Base-by-base conservation (phyloP, 1,139 yeast species). In the Geotrichum restrictum region DNA sequence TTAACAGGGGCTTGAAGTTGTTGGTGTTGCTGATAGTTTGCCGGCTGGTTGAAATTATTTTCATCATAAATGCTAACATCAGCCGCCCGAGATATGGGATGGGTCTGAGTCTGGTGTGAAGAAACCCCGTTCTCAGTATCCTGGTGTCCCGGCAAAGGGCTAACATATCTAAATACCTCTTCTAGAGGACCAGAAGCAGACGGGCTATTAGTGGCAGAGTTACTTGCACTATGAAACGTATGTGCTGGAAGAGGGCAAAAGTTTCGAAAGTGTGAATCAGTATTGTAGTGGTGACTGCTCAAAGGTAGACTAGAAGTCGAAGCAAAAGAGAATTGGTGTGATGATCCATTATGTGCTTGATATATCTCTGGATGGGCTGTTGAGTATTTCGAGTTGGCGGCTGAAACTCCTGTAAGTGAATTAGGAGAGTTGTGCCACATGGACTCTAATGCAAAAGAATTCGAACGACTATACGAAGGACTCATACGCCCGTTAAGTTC, bases 51-150 rank as follows among this genome's bases (percentile, higher is more conserved):
- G 40, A 52, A 49, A 24, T 40, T 49, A 22, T 44, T 42, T 11
- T 53, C 57, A 48, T 34, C 56, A 36, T 21, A 40, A 11, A 49
- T 34, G 11, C 56, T 54, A 22, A 58, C 54, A 10, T 57, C 55
- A 6, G 55, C 19, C 22, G 48, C 16, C n/a, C 56, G 54, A 5
- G 55, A 34, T n/a, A n/a, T n/a, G n/a, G n/a, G n/a, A n/a, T n/a
- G n/a, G n/a, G n/a, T n/a, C n/a, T n/a, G 37, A 2, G 52, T 27
- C 6, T 27, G 22, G 32, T 44, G 22, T 36, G 29, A 39, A 19
- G 45, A 29, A 29, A 29, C 14, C 2, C 22, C 10, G 14, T n/a
- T 22, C 4, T 18, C 37, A 13, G 14, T 29, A 3, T n/a, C 22
- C 6, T 14, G n/a, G n/a, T 10, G 40, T 27, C 7, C 8, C 8